Evolutionary conservation across 345 rosid species (phyloP).

Genomic region (Erysimum cheiranthoides): DNA sequence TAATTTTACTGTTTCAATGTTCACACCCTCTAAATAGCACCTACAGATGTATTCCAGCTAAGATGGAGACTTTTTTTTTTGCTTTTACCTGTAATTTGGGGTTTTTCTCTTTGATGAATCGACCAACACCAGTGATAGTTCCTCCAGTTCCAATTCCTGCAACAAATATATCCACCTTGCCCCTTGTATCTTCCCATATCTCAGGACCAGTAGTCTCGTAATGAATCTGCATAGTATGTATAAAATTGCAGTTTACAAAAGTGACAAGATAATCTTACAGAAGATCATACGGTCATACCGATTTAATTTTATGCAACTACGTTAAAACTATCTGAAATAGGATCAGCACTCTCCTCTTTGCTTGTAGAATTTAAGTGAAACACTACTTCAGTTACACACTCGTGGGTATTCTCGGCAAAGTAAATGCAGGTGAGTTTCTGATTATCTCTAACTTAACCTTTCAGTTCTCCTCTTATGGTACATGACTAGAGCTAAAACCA

Average conservation of each 20-base stretch:
- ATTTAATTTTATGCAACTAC: neutral
- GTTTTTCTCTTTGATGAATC: conserved; percentile 73
- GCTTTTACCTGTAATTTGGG: conserved; percentile 66
- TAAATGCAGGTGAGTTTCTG: conserved; percentile 3
- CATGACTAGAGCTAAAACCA: conserved; percentile 23
- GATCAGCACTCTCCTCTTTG: neutral
- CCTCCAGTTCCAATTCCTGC: conserved; percentile 93
- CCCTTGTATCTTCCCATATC: conserved; percentile 80
- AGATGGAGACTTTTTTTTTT: neutral
- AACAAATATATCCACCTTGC: conserved; percentile 77
- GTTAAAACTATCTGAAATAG: neutral
- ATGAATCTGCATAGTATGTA: conserved; percentile 57
- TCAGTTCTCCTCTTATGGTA: conserved; percentile 10
- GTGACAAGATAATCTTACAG: neutral
- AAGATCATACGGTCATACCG: neutral
- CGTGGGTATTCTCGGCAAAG: neutral
- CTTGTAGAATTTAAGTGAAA: neutral
- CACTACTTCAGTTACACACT: neutral
- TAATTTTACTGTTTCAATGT: neutral
- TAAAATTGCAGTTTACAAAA: neutral
- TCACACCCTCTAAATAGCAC: conserved; percentile 9
- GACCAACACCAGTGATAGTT: conserved; percentile 82
- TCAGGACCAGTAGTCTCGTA: conserved; percentile 88
- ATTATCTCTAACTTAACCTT: neutral
- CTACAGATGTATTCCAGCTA: conserved; percentile 4